A percentile compares a stretch with the other conserved stretches of the same genome.
phyloP scores from a whole-genome alignment of 2,329 filamentous ascomycete species.

The Corniculantispora saksenae region DNA sequence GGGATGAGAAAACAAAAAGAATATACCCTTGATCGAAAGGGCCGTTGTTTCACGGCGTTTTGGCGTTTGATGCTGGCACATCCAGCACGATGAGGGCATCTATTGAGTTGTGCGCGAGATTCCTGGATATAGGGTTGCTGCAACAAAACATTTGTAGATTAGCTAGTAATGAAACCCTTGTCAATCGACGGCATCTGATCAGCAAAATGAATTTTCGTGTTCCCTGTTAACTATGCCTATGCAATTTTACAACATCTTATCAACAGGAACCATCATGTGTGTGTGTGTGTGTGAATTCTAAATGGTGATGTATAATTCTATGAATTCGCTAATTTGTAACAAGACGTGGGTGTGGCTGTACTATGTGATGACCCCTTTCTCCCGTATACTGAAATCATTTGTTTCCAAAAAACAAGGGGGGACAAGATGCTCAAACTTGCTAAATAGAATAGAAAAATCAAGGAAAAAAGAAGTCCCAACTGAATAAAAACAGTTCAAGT shows the following conservation, averaged over 20 bases:
- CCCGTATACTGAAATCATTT: background rate
- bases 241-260: background rate
- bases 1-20: background rate
- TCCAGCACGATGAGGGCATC: background rate
- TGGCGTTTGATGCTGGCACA: constrained; percentile 9
- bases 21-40: constrained; percentile 16
- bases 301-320: background rate
- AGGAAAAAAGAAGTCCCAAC: no score
- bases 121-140: background rate
- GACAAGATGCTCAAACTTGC: background rate
- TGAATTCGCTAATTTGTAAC: background rate
- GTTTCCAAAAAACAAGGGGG: background rate
- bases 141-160: background rate
- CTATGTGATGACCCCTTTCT: background rate
- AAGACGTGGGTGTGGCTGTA: background rate
- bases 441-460: background rate
- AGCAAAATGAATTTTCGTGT: no score
- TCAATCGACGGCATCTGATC: background rate
- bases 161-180: background rate
- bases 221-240: no score
- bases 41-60: constrained; percentile 1
- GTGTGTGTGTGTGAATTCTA: background rate
- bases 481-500: no score
- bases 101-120: background rate
- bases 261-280: background rate